A percentile compares a stretch with the other conserved stretches of the same genome.
Evolutionary conservation across 495 filamentous ascomycete species (phyloP).

Genomic region (Aspergillus sclerotiicarbonarius): DNA sequence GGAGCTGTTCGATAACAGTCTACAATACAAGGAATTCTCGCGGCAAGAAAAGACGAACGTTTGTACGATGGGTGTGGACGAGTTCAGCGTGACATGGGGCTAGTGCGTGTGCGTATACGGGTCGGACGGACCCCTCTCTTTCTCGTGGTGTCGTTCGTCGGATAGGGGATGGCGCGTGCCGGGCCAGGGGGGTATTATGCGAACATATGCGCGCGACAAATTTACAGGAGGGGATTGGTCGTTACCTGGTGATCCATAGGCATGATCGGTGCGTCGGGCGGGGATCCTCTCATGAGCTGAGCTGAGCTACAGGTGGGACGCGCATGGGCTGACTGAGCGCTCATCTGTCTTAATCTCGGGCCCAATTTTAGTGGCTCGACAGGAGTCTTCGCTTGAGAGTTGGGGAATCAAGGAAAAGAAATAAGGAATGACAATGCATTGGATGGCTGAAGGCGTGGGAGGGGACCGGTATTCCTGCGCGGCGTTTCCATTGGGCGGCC

Average conservation of each 20-base stretch:
- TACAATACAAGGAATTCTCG: not conserved
- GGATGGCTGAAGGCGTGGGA: not conserved
- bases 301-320: not conserved
- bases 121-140: not conserved
- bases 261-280: not conserved
- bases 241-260: not conserved
- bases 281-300: not conserved
- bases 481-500: not conserved
- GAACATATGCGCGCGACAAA: not conserved
- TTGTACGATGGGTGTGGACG: conserved; percentile 5
- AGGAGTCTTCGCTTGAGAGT: not conserved
- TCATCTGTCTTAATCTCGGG: not conserved
- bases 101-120: not conserved
- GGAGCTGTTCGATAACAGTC: not conserved
- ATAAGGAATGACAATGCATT: not conserved
- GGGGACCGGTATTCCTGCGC: not conserved
- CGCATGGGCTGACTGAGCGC: not conserved
- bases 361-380: not conserved
- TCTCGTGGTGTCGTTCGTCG: not conserved
- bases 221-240: not conserved
- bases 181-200: not conserved
- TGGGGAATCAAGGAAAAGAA: not conserved
- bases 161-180: not conserved
- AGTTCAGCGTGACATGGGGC: not conserved
- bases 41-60: not conserved